Evolutionary conservation across 805 yeast species (phyloP), one percentile per base, ranked within the genome.

Genomic region (Ogataea trehalophila): DNA sequence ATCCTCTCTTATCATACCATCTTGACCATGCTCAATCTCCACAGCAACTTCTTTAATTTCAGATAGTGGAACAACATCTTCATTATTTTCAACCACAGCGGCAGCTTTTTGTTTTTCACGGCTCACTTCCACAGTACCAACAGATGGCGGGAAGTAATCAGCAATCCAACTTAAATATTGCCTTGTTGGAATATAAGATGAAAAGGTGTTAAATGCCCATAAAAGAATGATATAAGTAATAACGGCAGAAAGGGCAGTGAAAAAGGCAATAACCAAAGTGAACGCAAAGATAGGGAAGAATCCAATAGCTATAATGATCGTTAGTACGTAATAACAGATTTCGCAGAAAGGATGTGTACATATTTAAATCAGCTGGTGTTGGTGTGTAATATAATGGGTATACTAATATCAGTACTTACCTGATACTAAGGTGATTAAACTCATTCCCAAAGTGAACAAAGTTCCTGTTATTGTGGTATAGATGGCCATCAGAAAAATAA

Each of bases 131-230:
- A 42, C 44, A 16, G 49, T 50, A 1, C 70, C 71, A 2, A 67
- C 61, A 1, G 70, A 66, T 0, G 70, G 69, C 2, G 70, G 70
- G 33, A 67, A 26, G 38, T 39, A 29, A 43, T 65, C 67, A 5
- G 70, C 71, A 11, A 65, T 17, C 17, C 35, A 52, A 7, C 55
- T 45, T 11, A 66, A 42, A 18, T 55, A 36, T 1, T 49, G 38
- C 37, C 68, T 59, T 5, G 44, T 20, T 26, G 61, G 60, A 11
- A 53, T 16, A 39, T 23, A 41, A 13, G 33, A 44, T 26, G 50
- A 38, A 20, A 52, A n/a, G 5, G 42, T 23, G n/a, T 36, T 42
- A 41, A 52, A 29, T 2, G 51, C 36, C 33, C 51, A 46, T 5
- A 37, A 23, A n/a, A 49, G 29, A 4, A 46, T 37, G 17, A 47